A percentile compares a stretch with the other conserved stretches of the same genome.
Conservation (phyloP, 2,329 filamentous ascomycete species). For the Mariannaea elegans region DNA sequence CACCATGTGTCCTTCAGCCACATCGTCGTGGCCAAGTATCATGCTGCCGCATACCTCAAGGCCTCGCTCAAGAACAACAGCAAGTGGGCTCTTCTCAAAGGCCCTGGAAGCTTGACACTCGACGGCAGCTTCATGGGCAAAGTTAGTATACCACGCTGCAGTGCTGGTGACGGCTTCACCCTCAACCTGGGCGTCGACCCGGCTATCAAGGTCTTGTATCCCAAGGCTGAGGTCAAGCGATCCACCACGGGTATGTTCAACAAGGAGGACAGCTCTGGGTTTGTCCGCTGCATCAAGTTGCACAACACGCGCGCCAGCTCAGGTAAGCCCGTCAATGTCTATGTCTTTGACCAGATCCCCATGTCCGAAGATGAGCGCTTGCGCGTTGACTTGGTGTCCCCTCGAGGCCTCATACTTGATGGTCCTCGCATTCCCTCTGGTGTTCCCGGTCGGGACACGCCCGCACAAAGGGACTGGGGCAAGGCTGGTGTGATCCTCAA, state of each 20-base stretch:
- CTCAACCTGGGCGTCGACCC: conserved; percentile 69
- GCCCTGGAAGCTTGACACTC: conserved; percentile 66
- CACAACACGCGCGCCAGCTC: conserved; percentile 57
- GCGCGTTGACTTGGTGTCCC: conserved; percentile 58
- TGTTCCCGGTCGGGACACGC: conserved; percentile 38
- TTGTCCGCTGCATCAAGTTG: conserved; percentile 58
- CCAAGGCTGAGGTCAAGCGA: conserved; percentile 62
- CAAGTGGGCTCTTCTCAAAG: conserved; percentile 64
- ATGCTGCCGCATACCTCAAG: conserved; percentile 66
- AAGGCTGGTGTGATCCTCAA: conserved; percentile 61
- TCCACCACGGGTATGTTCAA: conserved; percentile 61
- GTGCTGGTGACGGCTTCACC: conserved; percentile 61
- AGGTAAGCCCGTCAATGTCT: conserved; percentile 53
- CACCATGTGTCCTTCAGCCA: conserved; percentile 62
- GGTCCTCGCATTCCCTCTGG: conserved; percentile 51
- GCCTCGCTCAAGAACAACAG: conserved; percentile 65
- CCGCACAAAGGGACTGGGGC: conserved; percentile 58
- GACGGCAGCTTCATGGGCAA: conserved; percentile 71
- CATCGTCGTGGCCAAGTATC: conserved; percentile 68
- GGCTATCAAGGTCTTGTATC: conserved; percentile 62
- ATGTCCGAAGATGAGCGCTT: conserved; percentile 69
- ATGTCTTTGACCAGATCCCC: conserved; percentile 68
- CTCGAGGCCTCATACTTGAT: conserved; percentile 55
- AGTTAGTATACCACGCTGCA: conserved; percentile 63
- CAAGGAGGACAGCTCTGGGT: conserved; percentile 62